phyloP scores from a whole-genome alignment of 306 rosid genomes.

The Vigna angularis region DNA sequence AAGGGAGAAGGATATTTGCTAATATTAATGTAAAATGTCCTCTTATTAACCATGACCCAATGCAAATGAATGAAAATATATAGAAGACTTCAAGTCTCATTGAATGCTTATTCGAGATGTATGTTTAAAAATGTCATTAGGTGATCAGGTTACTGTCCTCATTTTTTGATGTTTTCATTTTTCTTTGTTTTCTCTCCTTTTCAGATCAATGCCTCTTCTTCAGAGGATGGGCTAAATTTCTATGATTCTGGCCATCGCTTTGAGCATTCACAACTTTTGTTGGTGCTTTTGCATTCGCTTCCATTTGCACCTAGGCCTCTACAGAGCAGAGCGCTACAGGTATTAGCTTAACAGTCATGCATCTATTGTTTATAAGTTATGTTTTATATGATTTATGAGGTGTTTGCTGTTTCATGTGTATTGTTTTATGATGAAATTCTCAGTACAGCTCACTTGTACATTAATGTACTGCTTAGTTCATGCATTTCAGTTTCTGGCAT shows the following conservation, averaged over 20 bases:
- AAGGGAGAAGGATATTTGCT: slow-evolving; percentile 26
- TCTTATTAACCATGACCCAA: slow-evolving; percentile 8
- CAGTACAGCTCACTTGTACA: slow-evolving; percentile 14
- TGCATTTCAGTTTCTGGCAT: slow-evolving; percentile 30
- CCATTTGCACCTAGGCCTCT: slow-evolving; percentile 84
- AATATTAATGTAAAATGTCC: neutral
- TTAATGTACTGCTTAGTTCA: slow-evolving; percentile 36
- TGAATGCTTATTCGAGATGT: slow-evolving; percentile 34
- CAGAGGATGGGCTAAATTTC: slow-evolving; percentile 89
- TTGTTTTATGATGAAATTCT: slow-evolving; percentile 26
- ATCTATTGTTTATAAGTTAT: slow-evolving; percentile 20
- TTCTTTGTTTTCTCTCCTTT: slow-evolving; percentile 35
- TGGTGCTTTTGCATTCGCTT: slow-evolving; percentile 92
- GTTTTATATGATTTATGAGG: slow-evolving; percentile 24
- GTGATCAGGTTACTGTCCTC: slow-evolving; percentile 18
- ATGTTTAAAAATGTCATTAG: slow-evolving; percentile 29
- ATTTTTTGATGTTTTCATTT: slow-evolving; percentile 8
- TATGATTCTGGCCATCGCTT: slow-evolving; percentile 98
- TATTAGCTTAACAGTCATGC: slow-evolving; percentile 45
- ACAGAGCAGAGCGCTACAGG: slow-evolving; percentile 96
- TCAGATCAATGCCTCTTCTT: slow-evolving; percentile 92
- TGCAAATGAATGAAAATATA: slow-evolving; percentile 4
- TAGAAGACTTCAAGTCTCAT: slow-evolving; percentile 25
- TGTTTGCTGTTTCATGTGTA: slow-evolving; percentile 25
- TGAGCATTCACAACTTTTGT: slow-evolving; percentile 85